Percentiles rank a stretch among this genome's conserved stretches.
phyloP scores from a whole-genome alignment of 2,329 filamentous ascomycete genomes.

The Colletotrichum sp. region DNA sequence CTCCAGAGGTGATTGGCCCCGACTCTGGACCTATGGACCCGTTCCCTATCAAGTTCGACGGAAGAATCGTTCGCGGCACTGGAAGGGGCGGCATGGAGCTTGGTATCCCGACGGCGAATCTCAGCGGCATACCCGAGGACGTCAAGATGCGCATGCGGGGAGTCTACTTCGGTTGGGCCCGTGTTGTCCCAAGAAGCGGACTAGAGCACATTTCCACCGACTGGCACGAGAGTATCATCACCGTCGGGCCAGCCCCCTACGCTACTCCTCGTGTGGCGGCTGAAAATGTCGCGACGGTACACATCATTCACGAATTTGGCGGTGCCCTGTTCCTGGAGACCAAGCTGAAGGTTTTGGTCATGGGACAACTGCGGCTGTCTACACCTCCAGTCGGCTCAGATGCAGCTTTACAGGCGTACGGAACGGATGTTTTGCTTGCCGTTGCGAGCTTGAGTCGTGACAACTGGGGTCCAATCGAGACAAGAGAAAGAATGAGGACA shows the following conservation, averaged over 20 bases:
- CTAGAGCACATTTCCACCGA: conserved; percentile 38
- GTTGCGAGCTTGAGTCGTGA: conserved; percentile 51
- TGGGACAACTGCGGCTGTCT: conserved; percentile 60
- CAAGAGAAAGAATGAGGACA: conserved; percentile 39
- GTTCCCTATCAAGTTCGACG: conserved; percentile 58
- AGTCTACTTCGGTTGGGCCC: conserved; percentile 70
- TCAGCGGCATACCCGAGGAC: conserved; percentile 56
- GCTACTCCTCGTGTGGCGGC: conserved; percentile 49
- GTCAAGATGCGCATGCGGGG: conserved; percentile 61
- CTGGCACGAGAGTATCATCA: conserved; percentile 67
- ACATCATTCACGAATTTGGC: conserved; percentile 59
- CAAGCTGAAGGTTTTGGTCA: conserved; percentile 58
- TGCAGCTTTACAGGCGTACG: conserved; percentile 33
- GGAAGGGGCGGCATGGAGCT: conserved; percentile 42
- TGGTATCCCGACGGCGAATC: conserved; percentile 58
- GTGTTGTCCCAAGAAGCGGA: conserved; percentile 40
- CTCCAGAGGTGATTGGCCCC: conserved; percentile 45
- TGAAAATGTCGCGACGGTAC: conserved; percentile 55
- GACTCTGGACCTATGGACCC: conserved; percentile 57
- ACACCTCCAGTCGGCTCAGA: conserved; percentile 22
- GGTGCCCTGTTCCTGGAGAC: conserved; percentile 43
- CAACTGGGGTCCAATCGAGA: conserved; percentile 48
- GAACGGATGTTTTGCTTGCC: conserved; percentile 45
- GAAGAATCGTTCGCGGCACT: conserved; percentile 50
- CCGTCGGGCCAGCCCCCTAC: conserved; percentile 55